Evolutionary conservation across 768 basidiomycete genomes (phyloP).

Genomic region (Termitomyces sp.): DNA sequence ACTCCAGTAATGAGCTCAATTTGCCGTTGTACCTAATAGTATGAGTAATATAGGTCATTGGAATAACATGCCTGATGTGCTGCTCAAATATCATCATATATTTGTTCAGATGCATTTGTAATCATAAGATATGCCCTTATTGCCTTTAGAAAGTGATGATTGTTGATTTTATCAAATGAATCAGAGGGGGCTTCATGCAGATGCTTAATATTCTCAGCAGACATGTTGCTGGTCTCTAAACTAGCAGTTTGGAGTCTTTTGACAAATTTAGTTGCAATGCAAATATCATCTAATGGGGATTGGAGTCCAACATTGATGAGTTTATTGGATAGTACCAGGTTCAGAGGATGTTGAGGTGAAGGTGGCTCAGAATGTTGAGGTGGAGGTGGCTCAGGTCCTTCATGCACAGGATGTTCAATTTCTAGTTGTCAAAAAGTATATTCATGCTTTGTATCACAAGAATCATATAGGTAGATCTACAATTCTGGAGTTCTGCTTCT

Average conservation of each 20-base stretch:
- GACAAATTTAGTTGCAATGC: too few relatives aligned
- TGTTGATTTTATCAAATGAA: not conserved
- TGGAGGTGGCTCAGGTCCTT: not conserved
- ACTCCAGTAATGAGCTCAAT: too few relatives aligned
- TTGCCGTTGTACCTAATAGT: too few relatives aligned
- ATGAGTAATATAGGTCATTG: too few relatives aligned
- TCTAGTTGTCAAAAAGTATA: not conserved
- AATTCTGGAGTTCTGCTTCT: too few relatives aligned
- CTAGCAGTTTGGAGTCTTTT: too few relatives aligned
- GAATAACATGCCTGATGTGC: too few relatives aligned
- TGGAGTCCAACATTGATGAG: not conserved
- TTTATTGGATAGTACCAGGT: not conserved
- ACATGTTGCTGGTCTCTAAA: too few relatives aligned
- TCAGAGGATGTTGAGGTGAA: not conserved
- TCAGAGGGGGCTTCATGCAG: not conserved
- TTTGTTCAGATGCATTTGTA: not conserved
- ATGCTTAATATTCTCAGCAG: too few relatives aligned
- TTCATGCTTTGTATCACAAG: not conserved
- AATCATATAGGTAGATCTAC: too few relatives aligned
- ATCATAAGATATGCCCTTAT: not conserved
- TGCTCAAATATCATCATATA: not conserved
- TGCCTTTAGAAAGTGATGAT: not conserved
- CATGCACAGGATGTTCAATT: not conserved
- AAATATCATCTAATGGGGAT: not conserved
- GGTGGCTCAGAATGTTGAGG: not conserved